Evolutionary conservation across 768 basidiomycete species (phyloP), one percentile per base, ranked within the genome.

Genomic region (Pleurotus tuoliensis): DNA sequence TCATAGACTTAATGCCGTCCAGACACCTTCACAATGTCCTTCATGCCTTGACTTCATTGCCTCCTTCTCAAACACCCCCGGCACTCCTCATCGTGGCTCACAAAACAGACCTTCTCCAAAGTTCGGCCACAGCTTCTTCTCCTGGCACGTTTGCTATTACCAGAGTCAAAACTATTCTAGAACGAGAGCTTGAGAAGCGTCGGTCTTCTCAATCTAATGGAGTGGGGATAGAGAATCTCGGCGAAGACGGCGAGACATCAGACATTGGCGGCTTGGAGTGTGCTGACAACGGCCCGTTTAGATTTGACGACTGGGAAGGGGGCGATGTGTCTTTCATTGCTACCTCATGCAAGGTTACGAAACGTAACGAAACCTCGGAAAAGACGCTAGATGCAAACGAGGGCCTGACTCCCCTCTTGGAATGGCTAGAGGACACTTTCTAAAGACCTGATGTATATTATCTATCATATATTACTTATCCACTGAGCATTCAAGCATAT

Each of bases 121-220:
- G 72, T 3, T 68, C 74, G 2, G 71, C 79, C 6, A 63, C 70
- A 20, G 70, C 79, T 15, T 58, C 77, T 2, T 63, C 67, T 30
- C 47, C 74, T 12, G 68, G 71, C 11, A 72, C 63, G 4, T 78
- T 87, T 8, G 90, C 86, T 6, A 73, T 88, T 34, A 83, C 77
- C 47, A 83, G 92, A 24, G 88, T 92, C 12, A 84, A 83, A 51
- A 82, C 82, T 5, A 81, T 94, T 58, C 82, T 94, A 45, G 92
- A 93, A 63, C 84, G 92, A 46, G 92, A 94, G 65, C 79, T 94
- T 4, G 89, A 92, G 66, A 92, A 90, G 67, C 81, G 92, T 40
- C 76, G 86, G 49, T 72, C 67, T 1, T 81, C 86, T 2, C 85
- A 88, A 60, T 76, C 75, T 6, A 82, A 80, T 9, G 86, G 85